Evolutionary conservation across 1,284 basidiomycete species (phyloP).

Genomic region (Bondarzewia mesenterica): DNA sequence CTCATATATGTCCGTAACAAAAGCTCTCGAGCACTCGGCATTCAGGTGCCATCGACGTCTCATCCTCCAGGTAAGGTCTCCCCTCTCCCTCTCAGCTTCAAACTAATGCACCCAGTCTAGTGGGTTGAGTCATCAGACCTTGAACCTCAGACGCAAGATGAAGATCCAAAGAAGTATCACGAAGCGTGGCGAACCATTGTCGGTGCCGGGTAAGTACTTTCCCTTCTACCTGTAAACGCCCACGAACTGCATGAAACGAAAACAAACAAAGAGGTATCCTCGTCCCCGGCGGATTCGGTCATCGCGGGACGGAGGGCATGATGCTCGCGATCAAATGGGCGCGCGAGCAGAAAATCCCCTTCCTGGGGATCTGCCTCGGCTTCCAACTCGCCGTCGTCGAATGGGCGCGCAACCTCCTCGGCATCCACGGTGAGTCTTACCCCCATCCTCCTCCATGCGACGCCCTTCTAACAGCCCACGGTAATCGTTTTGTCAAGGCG

Average conservation of each 20-base stretch:
- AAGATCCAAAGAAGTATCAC: conserved; percentile 86
- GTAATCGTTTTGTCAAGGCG: conserved; percentile 40
- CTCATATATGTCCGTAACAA: conserved; percentile 98
- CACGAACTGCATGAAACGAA: conserved; percentile 2
- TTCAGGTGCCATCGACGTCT: conserved; percentile 87
- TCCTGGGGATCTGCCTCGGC: conserved; percentile 94
- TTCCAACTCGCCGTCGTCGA: conserved; percentile 98
- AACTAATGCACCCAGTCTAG: conserved; percentile 28
- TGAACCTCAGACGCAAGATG: conserved; percentile 72
- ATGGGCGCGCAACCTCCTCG: conserved; percentile 85
- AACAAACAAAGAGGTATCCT: conserved; percentile 79
- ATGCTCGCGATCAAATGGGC: conserved; percentile 96
- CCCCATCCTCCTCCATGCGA: not conserved
- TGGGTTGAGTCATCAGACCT: conserved; percentile 98
- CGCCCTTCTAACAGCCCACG: not conserved
- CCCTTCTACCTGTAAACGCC: not conserved
- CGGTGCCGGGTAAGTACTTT: conserved; percentile 63
- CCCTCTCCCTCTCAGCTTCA: not conserved
- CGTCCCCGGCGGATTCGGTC: conserved; percentile 93
- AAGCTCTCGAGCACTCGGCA: conserved; percentile 95
- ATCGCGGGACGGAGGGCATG: conserved; percentile 96
- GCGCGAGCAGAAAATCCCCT: conserved; percentile 90
- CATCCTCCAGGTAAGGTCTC: conserved; percentile 55
- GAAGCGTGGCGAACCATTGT: conserved; percentile 94
- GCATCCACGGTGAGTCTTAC: conserved; percentile 53